Evolutionary conservation across 2,329 filamentous ascomycete species (phyloP), one percentile per base, ranked within the genome.

Genomic region (Fulvia fulva): DNA sequence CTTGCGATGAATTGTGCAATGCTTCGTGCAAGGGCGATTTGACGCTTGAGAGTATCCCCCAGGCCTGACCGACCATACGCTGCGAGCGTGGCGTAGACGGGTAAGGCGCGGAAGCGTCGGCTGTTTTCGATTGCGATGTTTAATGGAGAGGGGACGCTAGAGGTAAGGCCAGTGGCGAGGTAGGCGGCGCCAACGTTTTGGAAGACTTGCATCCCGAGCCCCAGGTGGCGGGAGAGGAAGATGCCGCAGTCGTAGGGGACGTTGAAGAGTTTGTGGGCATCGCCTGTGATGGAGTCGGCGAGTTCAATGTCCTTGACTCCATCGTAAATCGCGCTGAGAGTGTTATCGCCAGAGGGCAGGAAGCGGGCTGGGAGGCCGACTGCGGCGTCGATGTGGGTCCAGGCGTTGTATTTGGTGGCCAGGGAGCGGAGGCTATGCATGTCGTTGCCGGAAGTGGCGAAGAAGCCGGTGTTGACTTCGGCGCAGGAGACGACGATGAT

Each of bases 161-260:
- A 55, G 16, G 73, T 71, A 21, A 74, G 73, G 8, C 74, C 63
- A 7, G 71, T 73, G 5, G 79, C 75, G 47, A 96, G 83, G 70
- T 97, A 97, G 1, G 87, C 89, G 2, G 93, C 92, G 70, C 92
- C 92, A 30, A 90, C 85, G 74, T 97, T 97, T 59, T 83, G 81
- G 74, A 93, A 96, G 9, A 91, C 86, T 4, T 81, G 75, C 28
- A 80, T 78, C 1, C 87, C 81, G 12, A 84, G 76, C 2, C 75
- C 67, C 7, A 82, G 75, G 61, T 88, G 83, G 19, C 85, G 84
- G 53, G 87, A 90, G 66, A 96, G 83, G 80, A 96, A 95, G 74
- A 97, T 88, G 45, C 92, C 93, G 67, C 88, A 92, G 73, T 97
- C 93, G 68, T 97, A 97, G 0, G 93, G 92, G 47, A 96, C 91